Evolutionary conservation across 2,329 filamentous ascomycete species (phyloP), one percentile per base, ranked within the genome.

Genomic region (Trichothecium sympodiale): DNA sequence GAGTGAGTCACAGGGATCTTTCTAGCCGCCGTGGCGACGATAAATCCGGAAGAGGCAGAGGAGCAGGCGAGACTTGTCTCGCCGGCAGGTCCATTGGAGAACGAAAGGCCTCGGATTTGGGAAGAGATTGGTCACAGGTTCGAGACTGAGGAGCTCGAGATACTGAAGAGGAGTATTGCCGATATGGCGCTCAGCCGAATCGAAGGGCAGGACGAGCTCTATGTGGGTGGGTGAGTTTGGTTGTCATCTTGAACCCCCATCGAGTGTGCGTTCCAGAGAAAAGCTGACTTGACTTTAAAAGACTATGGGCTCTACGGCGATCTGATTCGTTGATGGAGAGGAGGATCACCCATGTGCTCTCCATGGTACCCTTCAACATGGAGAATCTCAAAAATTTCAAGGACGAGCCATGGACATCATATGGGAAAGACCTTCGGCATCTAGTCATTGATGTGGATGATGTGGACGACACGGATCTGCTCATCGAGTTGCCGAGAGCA

Each of bases 271-370:
- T n/a, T n/a, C n/a, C n/a, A n/a, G n/a, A n/a, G n/a, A n/a, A n/a
- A n/a, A n/a, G n/a, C n/a, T n/a, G n/a, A n/a, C n/a, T n/a, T n/a
- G 20, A 25, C 6, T 25, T 25, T n/a, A 13, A 26, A n/a, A 94
- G 88, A 39, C 72, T 94, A 44, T 88, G 88, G 63, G 77, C 81
- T 29, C 64, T 95, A 43, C 77, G 79, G 40, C 78, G 82, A 41
- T 78, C 78, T 41, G 70, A 80, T 36, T 71, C 78, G 26, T 67
- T 96, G 33, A 62, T 72, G 44, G 72, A 81, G 43, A 75, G 77
- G 45, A 77, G 80, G 45, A 86, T 98, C 55, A 94, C 87, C 3
- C 88, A 95, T 59, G 74, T 96, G 20, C 67, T 96, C n/a, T 94
- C 88, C 4, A 83, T 91, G 29, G 59, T 89, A 41, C 73, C 74